Base-by-base conservation (phyloP, 1,284 basidiomycete species). In the Amylostereum areolatum region DNA sequence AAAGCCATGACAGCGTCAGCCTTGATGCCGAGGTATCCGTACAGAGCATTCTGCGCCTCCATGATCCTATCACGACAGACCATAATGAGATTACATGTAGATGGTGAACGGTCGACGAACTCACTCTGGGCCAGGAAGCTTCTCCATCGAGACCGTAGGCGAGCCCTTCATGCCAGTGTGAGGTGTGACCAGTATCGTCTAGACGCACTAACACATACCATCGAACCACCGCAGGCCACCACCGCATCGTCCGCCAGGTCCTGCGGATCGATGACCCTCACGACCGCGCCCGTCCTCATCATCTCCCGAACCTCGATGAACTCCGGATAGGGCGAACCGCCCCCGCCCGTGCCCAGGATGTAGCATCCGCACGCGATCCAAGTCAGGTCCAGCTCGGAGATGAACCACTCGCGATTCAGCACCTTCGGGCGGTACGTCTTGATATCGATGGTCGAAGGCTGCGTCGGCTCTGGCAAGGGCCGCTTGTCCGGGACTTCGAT, bases 311-410 rank as follows among this genome's bases (percentile, higher is more conserved):
- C 47, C 37, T 49, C 49, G 12, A 62, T 49, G 51, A 54, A 59
- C 12, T 56, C 40, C 11, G 55, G 55, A 33, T 55, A 58, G 1
- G 60, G 59, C 5, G 55, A 53, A 1, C 60, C 60, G 1, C 60
- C 61, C 12, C 61, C 61, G n/a, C 59, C 60, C 25, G 52, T 53
- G 4, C 59, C 61, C 7, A 62, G 54, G 34, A 62, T 55, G 45
- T 56, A 58, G 35, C 57, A 60, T 31, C 60, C 60, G 12, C 52
- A 50, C 1, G 55, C 50, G 33, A 62, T 53, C 53, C 56, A 60
- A 7, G 45, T 66, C 11, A 71, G 55, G 46, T 71, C 69, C 1
- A 63, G 45, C 44, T 71, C 68, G 3, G 62, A 63, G 2, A 71
- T 45, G 35, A 59, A 51, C 69, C 69, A 70, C n/a, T 62, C 57